Evolutionary conservation across 768 basidiomycete genomes (phyloP).

Genomic region (Crepidotus variabilis): DNA sequence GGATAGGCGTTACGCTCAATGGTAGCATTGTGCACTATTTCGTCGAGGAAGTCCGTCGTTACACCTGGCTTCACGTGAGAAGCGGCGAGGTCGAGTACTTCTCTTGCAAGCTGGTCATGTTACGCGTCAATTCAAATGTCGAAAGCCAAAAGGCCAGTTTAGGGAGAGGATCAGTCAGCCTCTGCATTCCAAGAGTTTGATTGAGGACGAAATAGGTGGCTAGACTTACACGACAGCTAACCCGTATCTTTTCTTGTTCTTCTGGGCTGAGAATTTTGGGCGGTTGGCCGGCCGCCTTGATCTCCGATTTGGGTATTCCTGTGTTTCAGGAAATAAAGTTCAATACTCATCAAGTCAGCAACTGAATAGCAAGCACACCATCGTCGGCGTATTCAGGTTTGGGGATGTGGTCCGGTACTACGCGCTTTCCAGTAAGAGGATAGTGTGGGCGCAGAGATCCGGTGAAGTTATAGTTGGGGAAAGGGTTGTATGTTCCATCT

Average conservation of each 20-base stretch:
- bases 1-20: slow-evolving; percentile 93
- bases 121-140: neutral
- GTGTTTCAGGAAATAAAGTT: slow-evolving; percentile 8
- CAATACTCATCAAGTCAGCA: slow-evolving; percentile 6
- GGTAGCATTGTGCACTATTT: slow-evolving; percentile 87
- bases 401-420: slow-evolving; percentile 78
- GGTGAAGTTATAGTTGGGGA: slow-evolving; percentile 73
- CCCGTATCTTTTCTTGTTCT: slow-evolving; percentile 89
- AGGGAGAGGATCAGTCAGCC: neutral
- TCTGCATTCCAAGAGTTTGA: neutral
- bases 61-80: slow-evolving; percentile 85
- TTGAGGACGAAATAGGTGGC: neutral
- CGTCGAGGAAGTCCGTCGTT: slow-evolving; percentile 94
- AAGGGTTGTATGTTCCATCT: slow-evolving; percentile 82
- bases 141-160: neutral
- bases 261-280: slow-evolving; percentile 63
- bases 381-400: slow-evolving; percentile 83
- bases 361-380: slow-evolving; percentile 22
- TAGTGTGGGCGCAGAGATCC: slow-evolving; percentile 80
- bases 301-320: slow-evolving; percentile 63
- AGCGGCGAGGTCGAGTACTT: slow-evolving; percentile 92
- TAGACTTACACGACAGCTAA: slow-evolving; percentile 69
- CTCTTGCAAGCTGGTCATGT: slow-evolving; percentile 66
- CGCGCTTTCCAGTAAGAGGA: slow-evolving; percentile 77
- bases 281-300: slow-evolving; percentile 51